These are phyloP conservation scores for Voacanga thouarsii DNA, from an alignment of 257 asterid genomes.

Conservation along the genomic window DNA sequence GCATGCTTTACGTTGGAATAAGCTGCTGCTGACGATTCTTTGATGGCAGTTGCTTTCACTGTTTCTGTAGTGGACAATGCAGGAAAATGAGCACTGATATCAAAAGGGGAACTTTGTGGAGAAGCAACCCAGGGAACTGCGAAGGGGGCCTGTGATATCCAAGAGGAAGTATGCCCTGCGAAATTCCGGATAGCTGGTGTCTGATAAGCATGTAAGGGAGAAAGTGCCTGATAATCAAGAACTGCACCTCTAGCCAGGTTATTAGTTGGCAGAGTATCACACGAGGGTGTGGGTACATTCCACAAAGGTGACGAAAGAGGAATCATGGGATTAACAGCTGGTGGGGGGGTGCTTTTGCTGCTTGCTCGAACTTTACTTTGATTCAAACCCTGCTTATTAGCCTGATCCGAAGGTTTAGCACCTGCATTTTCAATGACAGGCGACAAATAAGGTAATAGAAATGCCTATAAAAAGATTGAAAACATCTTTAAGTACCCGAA, in stretches of 20 bases:
- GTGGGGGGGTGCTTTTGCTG: slow-evolving; percentile 53
- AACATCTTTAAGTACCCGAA: slow-evolving; percentile 49
- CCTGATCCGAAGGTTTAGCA: slow-evolving; percentile 54
- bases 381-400: slow-evolving; percentile 40
- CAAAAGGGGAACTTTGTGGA: slow-evolving; percentile 65
- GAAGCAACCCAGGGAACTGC: slow-evolving; percentile 75
- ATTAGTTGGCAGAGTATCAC: slow-evolving; percentile 54
- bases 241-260: slow-evolving; percentile 50
- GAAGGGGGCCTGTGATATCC: slow-evolving; percentile 63
- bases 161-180: slow-evolving; percentile 46
- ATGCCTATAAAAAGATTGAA: slow-evolving; percentile 7
- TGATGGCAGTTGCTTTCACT: slow-evolving; percentile 47
- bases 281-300: slow-evolving; percentile 72
- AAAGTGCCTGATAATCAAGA: slow-evolving; percentile 64
- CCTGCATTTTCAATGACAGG: slow-evolving; percentile 44
- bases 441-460: slow-evolving; percentile 20
- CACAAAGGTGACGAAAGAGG: slow-evolving; percentile 90
- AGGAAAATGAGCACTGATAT: slow-evolving; percentile 47
- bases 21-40: slow-evolving; percentile 45
- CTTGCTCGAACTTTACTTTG: slow-evolving; percentile 57
- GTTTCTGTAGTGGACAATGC: slow-evolving; percentile 50
- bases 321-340: slow-evolving; percentile 51
- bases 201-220: slow-evolving; percentile 75
- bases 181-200: slow-evolving; percentile 58
- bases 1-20: slow-evolving; percentile 39